Base-by-base conservation (phyloP, 225 moss, liverwort and hornwort species). In the Bryum argenteum region DNA sequence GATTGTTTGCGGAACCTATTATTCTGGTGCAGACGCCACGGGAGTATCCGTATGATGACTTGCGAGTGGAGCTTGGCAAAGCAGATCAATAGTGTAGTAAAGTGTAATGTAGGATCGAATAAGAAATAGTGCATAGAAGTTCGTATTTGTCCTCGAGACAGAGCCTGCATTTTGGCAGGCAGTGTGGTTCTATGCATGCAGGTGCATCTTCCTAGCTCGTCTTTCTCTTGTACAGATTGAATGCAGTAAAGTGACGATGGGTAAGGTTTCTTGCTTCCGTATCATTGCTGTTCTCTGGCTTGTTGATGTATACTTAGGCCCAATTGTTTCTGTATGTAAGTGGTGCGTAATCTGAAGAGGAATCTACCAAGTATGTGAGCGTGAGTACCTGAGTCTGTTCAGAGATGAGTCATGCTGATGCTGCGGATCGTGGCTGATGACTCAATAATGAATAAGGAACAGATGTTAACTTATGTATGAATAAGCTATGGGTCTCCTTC, bases 41-140 rank as follows among this genome's bases (percentile, higher is more conserved):
- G 66, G 89, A 93, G 55, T 97, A 93, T 54, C 93, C 96, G 2
- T 97, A 90, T 72, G 89, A 91, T 67, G 83, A 84, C 61, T 91
- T 96, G 71, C 89, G 89, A 61, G 90, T 89, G 66, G 96, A 93
- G 79, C 91, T 91, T 51, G 96, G 96, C 22, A 89, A 89, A 70
- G 91, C 83, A 18, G 85, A 90, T 63, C 58, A 2, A 28, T 70
- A 74, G 59, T 51, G 58, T 76, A 42, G 0, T 54, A 65, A 8
- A 33, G 44, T 60, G 8, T 22, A 26, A 50, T 8, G 24, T 41
- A 66, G 38, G 71, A 45, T 47, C 16, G 37, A 44, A 24, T 45
- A 71, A 71, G 59, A 38, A 47, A 51, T 71, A 51, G 37, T 62
- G 71, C 62, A 63, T 62, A 42, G 17, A 57, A 58, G 67, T 75